These are phyloP conservation scores for Volvox africanus DNA, from an alignment of 139 green algal species.

Conservation along the genomic window DNA sequence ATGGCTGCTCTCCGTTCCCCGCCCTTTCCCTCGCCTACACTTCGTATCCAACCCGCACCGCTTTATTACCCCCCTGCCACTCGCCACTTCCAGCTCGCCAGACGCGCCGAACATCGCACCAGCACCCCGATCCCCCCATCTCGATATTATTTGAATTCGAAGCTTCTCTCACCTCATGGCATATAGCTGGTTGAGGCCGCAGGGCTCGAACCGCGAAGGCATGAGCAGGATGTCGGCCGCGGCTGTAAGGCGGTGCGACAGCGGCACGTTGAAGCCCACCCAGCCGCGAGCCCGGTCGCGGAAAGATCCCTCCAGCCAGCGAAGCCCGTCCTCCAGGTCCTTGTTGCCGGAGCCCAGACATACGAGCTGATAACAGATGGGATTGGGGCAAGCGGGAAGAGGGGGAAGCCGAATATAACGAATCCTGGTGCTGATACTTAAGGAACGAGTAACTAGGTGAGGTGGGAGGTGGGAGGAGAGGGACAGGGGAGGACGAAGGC, in stretches of 20 bases:
- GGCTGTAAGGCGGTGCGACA: conserved; percentile 79
- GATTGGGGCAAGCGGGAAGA: too few species aligned
- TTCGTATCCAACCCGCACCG: background rate
- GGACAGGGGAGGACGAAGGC: too few species aligned
- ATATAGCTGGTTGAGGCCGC: conserved; percentile 88
- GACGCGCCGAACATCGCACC: too few species aligned
- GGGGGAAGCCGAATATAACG: too few species aligned
- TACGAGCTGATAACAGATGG: conserved; percentile 72
- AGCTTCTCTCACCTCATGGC: conserved; percentile 65
- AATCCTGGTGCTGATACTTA: too few species aligned
- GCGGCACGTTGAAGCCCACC: conserved; percentile 93
- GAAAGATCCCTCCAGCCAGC: conserved; percentile 75
- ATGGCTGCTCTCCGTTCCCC: too few species aligned
- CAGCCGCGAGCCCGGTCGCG: conserved; percentile 80
- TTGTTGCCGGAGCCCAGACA: conserved; percentile 84
- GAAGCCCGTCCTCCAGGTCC: conserved; percentile 75
- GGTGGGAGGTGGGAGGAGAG: too few species aligned
- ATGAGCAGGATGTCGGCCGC: conserved; percentile 90
- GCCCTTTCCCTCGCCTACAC: too few species aligned
- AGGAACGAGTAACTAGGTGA: too few species aligned
- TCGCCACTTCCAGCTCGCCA: too few species aligned
- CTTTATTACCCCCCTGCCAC: too few species aligned
- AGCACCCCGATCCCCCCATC: too few species aligned
- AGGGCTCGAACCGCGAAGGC: conserved; percentile 88
- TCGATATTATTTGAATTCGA: background rate